phyloP scores from a whole-genome alignment of 768 basidiomycete genomes.

The Psilocybe azurescens region DNA sequence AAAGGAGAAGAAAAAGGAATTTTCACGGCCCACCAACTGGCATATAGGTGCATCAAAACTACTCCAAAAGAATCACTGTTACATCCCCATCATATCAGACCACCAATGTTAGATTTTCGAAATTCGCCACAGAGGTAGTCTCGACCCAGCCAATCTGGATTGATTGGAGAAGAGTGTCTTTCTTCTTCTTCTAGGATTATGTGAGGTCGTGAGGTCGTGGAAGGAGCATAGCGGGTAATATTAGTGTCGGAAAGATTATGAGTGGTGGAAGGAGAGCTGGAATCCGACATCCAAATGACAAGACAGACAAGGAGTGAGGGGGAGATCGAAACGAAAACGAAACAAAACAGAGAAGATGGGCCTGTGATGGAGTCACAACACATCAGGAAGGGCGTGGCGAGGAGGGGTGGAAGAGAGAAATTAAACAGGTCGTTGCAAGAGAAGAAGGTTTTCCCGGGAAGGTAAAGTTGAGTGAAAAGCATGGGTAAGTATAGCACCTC shows the following conservation, averaged over 20 bases:
- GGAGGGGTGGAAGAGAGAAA: conserved; percentile 25
- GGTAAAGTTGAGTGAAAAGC: conserved; percentile 21
- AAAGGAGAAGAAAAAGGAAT: no score
- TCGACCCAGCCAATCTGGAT: no score
- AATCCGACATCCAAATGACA: conserved; percentile 7
- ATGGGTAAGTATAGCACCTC: conserved; percentile 36
- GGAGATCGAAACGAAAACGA: no score
- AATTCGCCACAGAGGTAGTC: conserved; percentile 23
- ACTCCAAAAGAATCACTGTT: no score
- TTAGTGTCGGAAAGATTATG: conserved; percentile 45
- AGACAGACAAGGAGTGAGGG: conserved; percentile 5
- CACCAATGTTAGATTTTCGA: no score
- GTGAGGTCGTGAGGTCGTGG: conserved; percentile 49
- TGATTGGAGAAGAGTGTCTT: no score
- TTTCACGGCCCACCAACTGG: no score
- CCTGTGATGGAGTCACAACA: conserved; percentile 47
- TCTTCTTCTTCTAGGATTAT: conserved; percentile 41
- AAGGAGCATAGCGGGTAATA: conserved; percentile 34
- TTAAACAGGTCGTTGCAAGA: conserved; percentile 23
- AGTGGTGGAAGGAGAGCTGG: conserved; percentile 19
- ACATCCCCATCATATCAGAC: no score
- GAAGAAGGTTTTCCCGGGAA: conserved; percentile 26
- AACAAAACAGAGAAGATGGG: conserved; percentile 32
- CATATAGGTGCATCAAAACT: no score
- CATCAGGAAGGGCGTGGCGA: conserved; percentile 40